Evolutionary conservation across 2,329 filamentous ascomycete species (phyloP), one percentile per base, ranked within the genome.

Genomic region (Calonectria honghensis): DNA sequence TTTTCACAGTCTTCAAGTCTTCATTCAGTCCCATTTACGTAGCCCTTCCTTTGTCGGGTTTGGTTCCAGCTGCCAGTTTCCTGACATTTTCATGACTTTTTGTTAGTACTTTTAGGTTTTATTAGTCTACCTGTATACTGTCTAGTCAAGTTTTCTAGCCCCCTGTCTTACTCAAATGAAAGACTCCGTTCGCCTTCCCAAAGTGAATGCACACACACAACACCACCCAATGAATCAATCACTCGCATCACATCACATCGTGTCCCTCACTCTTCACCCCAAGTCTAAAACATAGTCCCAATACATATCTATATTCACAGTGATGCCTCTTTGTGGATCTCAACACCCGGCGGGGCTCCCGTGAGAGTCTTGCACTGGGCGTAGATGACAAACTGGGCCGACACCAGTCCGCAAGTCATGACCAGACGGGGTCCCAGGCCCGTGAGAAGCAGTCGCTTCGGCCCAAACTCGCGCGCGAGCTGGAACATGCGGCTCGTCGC

Each of bases 351-450:
- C 29, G 89, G 88, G 5, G 89, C 89, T 0, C 88, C 88, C 1
- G 89, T 89, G 20, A 90, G 81, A 5, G 87, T 78, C 84, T 90
- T 90, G 83, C 88, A 90, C 79, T 90, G 88, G 3, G 88, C 88
- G 69, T 90, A 90, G 45, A 90, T 90, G 29, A 90, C 89, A 78
- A 90, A 90, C 78, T 90, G 89, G 0, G 86, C 88, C 1, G 88
- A 86, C 0, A 90, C 89, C 35, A 90, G 80, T 6, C 87, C 88
- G 68, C 88, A 90, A 1, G 89, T 90, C 89, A 90, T 90, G 70
- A 90, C 74, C 6, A 90, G 61, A 82, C 89, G 86, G 16, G 89
- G 89, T 0, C 88, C 89, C 67, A 90, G 82, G 0, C 89, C 89
- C 0, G 87, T 84, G 10, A 88, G 73, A 37, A 90, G 78, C 75